Conservation (phyloP, 805 yeast genomes). For the Metschnikowia peoriensis region DNA sequence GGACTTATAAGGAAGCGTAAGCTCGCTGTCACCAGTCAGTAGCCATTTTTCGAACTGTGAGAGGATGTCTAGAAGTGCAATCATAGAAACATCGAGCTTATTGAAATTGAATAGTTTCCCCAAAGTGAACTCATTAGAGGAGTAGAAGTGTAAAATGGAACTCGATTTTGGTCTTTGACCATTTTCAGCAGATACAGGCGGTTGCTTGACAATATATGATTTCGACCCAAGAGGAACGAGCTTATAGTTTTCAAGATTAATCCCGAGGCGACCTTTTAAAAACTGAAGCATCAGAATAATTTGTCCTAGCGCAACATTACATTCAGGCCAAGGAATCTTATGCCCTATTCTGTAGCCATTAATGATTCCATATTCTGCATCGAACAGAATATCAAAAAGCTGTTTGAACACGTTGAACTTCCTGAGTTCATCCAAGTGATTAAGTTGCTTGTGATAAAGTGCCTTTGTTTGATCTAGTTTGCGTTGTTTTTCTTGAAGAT, state of each 20-base stretch:
- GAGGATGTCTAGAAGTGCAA: constrained; percentile 66
- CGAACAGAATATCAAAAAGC: constrained; percentile 78
- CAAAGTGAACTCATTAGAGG: constrained; percentile 70
- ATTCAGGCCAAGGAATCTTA: constrained; percentile 84
- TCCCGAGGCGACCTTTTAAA: constrained; percentile 52
- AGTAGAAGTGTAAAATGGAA: constrained; percentile 53
- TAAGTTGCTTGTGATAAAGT: constrained; percentile 57
- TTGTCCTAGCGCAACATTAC: constrained; percentile 90
- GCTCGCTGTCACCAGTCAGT: constrained; percentile 46
- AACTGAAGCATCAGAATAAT: constrained; percentile 67
- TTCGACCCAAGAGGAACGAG: constrained; percentile 82
- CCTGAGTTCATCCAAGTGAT: constrained; percentile 68
- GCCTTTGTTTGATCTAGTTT: constrained; percentile 65
- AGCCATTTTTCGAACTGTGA: constrained; percentile 47
- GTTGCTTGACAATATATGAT: constrained; percentile 63
- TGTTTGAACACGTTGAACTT: constrained; percentile 80
- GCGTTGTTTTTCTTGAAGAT: constrained; percentile 47
- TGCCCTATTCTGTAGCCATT: constrained; percentile 81
- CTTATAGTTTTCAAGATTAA: constrained; percentile 57
- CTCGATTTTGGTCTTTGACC: constrained; percentile 20
- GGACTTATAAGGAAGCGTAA: constrained; percentile 75
- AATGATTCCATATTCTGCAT: constrained; percentile 70
- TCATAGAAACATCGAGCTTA: constrained; percentile 77
- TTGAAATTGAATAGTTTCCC: constrained; percentile 73
- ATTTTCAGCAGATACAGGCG: not conserved